A percentile compares a stretch with the other conserved stretches of the same genome.
These are phyloP conservation scores for Exserohilum turcica DNA, from an alignment of 2,329 filamentous ascomycete genomes.

Conservation along the genomic window DNA sequence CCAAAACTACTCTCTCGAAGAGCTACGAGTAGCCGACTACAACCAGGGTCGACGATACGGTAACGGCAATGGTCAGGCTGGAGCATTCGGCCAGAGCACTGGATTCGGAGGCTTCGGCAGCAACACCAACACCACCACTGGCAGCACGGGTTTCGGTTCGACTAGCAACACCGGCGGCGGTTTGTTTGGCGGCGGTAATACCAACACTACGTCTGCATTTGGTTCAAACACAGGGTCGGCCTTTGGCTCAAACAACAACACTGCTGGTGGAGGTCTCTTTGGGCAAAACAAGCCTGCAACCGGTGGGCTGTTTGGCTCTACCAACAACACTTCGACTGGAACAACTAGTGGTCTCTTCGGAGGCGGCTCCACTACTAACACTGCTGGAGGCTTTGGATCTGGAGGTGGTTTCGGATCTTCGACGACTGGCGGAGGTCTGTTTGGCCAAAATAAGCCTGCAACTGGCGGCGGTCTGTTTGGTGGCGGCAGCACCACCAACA, in stretches of 20 bases:
- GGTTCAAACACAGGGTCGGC: slow-evolving; percentile 40
- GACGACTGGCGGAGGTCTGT: slow-evolving; percentile 50
- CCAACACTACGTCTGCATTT: slow-evolving; percentile 36
- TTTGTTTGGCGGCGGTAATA: slow-evolving; percentile 51
- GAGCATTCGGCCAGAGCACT: slow-evolving; percentile 76
- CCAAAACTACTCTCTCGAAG: slow-evolving; percentile 86
- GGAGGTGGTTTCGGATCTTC: slow-evolving; percentile 42
- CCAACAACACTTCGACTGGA: slow-evolving; percentile 34
- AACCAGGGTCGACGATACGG: slow-evolving; percentile 82
- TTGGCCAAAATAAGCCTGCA: slow-evolving; percentile 52
- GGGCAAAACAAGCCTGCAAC: slow-evolving; percentile 45
- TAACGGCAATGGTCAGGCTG: slow-evolving; percentile 77
- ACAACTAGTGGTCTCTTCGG: slow-evolving; percentile 45
- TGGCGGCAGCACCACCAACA: slow-evolving; percentile 32
- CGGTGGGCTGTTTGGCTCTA: slow-evolving; percentile 47
- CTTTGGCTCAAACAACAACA: slow-evolving; percentile 37
- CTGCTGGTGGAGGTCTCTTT: slow-evolving; percentile 40
- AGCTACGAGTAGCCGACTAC: slow-evolving; percentile 76
- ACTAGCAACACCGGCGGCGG: slow-evolving; percentile 50
- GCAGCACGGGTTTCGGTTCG: slow-evolving; percentile 56
- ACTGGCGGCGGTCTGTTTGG: slow-evolving; percentile 44
- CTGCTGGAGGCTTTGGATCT: slow-evolving; percentile 32
- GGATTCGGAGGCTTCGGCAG: slow-evolving; percentile 57
- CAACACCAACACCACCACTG: slow-evolving; percentile 45
- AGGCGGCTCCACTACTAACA: slow-evolving; percentile 33